Evolutionary conservation across 164 flowering plant genomes (phyloP), one percentile per base, ranked within the genome.

Genomic region (Brasenia schreberi): DNA sequence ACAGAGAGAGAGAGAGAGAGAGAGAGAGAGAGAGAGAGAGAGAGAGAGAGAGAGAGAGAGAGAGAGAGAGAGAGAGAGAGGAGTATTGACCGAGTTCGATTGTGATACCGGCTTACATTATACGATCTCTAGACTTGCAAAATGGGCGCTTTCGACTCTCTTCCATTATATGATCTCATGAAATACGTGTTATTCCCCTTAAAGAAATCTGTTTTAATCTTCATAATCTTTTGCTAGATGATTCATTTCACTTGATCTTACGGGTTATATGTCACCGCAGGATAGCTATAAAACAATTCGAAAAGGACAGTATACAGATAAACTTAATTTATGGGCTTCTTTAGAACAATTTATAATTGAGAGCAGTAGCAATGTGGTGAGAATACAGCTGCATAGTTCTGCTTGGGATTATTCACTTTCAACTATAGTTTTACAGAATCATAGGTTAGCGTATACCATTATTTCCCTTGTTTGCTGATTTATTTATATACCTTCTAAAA

Each of bases 61-160:
- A 33, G 39, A 33, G 39, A 33, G 39, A 33, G 12, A 49, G 12
- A 49, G 12, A 49, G 12, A 49, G 14, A 49, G 14, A 12, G 53
- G 27, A 0, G 27, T 23, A 23, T 23, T 23, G 27, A 33, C 39
- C 39, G 53, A 7, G 3, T 49, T 7, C 14, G 2, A 2, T 49
- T 49, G 53, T 7, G 10, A 14, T 49, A 5, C 56, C 2, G 12
- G 56, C 56, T 9, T 14, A 49, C 56, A 49, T n/a, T n/a, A n/a
- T n/a, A n/a, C n/a, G n/a, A n/a, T 93, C 4, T 87, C 96, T 5
- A 72, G 98, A 66, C 81, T 93, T 7, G 97, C 5, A 4, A 18
- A 61, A 11, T 18, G 12, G 18, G 18, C 63, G 12, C 63, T 23
- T 18, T 49, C 16, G 56, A 9, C 16, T 49, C 56, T 49, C 11